A percentile compares a stretch with the other conserved stretches of the same genome.
phyloP scores from a whole-genome alignment of 495 filamentous ascomycete species.

The Ramalina intermedia region DNA sequence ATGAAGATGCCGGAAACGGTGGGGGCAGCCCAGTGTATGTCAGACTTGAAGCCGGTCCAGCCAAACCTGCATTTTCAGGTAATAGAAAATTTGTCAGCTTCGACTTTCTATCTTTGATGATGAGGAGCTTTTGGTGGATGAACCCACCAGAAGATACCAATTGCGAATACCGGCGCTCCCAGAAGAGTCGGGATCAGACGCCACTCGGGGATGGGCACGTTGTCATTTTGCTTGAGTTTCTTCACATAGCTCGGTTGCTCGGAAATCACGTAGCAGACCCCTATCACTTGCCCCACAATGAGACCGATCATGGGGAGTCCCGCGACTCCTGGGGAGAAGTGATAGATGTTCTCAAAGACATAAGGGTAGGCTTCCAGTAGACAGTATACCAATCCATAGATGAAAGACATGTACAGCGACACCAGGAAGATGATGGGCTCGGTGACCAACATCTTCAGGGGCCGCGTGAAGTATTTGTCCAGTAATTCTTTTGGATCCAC shows the following conservation, averaged over 20 bases:
- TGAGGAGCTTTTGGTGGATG: background rate
- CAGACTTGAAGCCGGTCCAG: constrained; percentile 36
- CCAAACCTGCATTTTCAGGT: constrained; percentile 24
- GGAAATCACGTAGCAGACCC: constrained; percentile 28
- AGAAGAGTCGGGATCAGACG: constrained; percentile 45
- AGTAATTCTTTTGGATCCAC: constrained; percentile 32
- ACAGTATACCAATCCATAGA: constrained; percentile 51
- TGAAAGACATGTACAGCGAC: constrained; percentile 24
- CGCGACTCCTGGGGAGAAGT: constrained; percentile 24
- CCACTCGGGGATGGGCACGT: constrained; percentile 40
- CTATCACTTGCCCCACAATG: constrained; percentile 38
- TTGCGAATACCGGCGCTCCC: constrained; percentile 38
- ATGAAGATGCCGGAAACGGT: constrained; percentile 36
- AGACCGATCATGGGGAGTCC: constrained; percentile 47
- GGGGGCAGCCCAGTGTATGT: constrained; percentile 32
- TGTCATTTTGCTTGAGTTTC: constrained; percentile 35
- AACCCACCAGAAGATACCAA: constrained; percentile 40
- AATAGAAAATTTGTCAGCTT: no score
- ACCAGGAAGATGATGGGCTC: constrained; percentile 48
- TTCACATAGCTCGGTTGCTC: constrained; percentile 33
- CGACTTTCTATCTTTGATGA: no score
- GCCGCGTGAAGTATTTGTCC: constrained; percentile 42
- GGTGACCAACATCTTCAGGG: constrained; percentile 41
- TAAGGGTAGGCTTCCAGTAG: constrained; percentile 47
- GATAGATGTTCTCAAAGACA: constrained; percentile 38